A percentile compares a stretch with the other conserved stretches of the same genome.
These are phyloP conservation scores for Lactarius vividus DNA, from an alignment of 768 basidiomycete genomes.

Conservation along the genomic window DNA sequence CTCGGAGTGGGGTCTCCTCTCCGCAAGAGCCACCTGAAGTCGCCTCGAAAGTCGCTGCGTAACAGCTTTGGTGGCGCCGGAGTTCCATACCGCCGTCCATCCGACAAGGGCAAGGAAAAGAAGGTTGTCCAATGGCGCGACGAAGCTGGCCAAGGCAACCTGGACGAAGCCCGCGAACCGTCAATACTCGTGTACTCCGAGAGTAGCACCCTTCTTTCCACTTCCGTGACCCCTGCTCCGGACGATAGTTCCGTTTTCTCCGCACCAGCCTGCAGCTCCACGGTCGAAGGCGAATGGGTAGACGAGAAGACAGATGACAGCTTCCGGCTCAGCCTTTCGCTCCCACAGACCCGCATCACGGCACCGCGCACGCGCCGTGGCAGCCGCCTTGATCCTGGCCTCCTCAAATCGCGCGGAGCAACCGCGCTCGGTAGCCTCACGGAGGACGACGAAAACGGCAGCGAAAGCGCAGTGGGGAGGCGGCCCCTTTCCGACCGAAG, in stretches of 20 bases:
- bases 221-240: slow-evolving; percentile 36
- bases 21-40: slow-evolving; percentile 33
- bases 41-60: slow-evolving; percentile 37
- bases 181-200: slow-evolving; percentile 19
- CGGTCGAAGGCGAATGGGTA: slow-evolving; percentile 86
- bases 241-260: slow-evolving; percentile 38
- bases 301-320: slow-evolving; percentile 85
- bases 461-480: slow-evolving; percentile 33
- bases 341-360: slow-evolving; percentile 18
- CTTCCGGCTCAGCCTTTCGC: slow-evolving; percentile 52
- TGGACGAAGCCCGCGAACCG: slow-evolving; percentile 57
- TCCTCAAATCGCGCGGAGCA: slow-evolving; percentile 54
- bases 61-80: slow-evolving; percentile 44
- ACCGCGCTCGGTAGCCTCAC: slow-evolving; percentile 59
- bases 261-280: slow-evolving; percentile 38
- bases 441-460: slow-evolving; percentile 64
- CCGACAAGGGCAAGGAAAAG: slow-evolving; percentile 61
- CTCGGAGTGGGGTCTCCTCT: slow-evolving; percentile 44
- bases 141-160: slow-evolving; percentile 76
- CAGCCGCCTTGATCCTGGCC: slow-evolving; percentile 68
- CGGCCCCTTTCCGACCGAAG: slow-evolving; percentile 64
- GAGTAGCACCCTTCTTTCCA: slow-evolving; percentile 30
- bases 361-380: slow-evolving; percentile 38
- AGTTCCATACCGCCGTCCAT: slow-evolving; percentile 60
- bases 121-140: slow-evolving; percentile 84